Base-by-base conservation (phyloP, 1,139 yeast species). In the Protomyces inouyei region DNA sequence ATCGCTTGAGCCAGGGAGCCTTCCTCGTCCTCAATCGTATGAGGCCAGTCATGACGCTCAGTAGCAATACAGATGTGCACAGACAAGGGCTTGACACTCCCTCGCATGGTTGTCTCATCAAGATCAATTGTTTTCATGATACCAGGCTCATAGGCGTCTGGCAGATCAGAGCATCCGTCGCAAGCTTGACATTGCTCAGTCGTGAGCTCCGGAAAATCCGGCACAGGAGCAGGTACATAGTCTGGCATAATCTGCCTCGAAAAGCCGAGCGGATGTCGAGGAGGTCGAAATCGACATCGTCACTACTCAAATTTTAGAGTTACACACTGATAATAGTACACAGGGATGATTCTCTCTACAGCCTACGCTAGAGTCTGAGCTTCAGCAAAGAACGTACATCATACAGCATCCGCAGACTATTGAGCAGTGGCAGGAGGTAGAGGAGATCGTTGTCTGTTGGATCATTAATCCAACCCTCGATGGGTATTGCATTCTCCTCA, bases 401-500 rank as follows among this genome's bases (percentile, higher is more conserved):
- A 6, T 90, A 85, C 40, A 93, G 84, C 68, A 84, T 82, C 67
- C 96, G 81, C 71, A 93, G 76, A 40, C 96, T 88, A 71, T 87
- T 85, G 64, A 93, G 78, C 73, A 93, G 77, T 1, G 98, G 98
- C 59, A 93, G 76, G 63, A 93, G 76, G 71, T 89, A 85, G 73
- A 93, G 77, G 66, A 93, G 78, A 71, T 90, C 96, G 32, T 86
- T 80, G 73, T 93, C 98, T 55, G 86, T 83, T 23, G 95, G 96
- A 75, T 93, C 98, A 72, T 89, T 90, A 68, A 93, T 90, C 98
- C 98, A 93, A 54, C 98, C 98, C 75, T 92, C 97, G 23, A 93
- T 90, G 77, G 87, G 85, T 45, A 93, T 85, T 0, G 97, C 98
- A 73, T 93, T 93, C 70, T 86, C 67, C 55, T 85, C 89, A 73